Conservation (phyloP, 805 yeast genomes). For the Yarrowia sp. region DNA sequence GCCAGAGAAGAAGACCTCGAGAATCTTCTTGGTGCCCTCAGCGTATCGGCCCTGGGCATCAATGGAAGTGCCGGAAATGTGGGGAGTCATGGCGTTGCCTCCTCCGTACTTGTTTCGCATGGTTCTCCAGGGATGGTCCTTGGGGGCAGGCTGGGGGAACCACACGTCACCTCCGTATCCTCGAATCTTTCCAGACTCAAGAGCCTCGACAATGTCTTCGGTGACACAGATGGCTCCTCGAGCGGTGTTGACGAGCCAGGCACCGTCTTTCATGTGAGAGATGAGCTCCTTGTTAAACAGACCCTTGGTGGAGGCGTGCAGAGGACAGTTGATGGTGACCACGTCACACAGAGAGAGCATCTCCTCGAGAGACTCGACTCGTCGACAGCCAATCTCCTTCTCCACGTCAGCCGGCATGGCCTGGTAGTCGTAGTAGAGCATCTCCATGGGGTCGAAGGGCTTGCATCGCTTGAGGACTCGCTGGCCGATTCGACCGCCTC, state of each 20-base stretch:
- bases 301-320: conserved; percentile 61
- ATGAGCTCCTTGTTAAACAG: conserved; percentile 54
- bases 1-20: conserved; percentile 66
- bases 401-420: conserved; percentile 55
- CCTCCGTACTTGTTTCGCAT: conserved; percentile 70
- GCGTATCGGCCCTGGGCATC: conserved; percentile 83
- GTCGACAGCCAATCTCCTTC: conserved; percentile 6
- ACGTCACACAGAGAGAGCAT: conserved; percentile 56
- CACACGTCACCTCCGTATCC: conserved; percentile 69
- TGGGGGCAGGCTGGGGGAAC: conserved; percentile 85
- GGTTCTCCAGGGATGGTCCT: conserved; percentile 76
- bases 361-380: conserved; percentile 54
- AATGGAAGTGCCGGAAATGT: conserved; percentile 76
- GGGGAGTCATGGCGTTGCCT: conserved; percentile 88
- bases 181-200: conserved; percentile 59
- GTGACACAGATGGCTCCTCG: conserved; percentile 54
- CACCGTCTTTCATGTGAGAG: background rate
- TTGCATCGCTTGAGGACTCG: conserved; percentile 73
- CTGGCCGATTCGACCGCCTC: conserved; percentile 83
- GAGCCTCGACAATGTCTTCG: conserved; percentile 55
- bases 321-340: conserved; percentile 59
- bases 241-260: conserved; percentile 6
- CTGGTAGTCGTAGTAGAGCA: conserved; percentile 79
- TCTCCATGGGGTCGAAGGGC: conserved; percentile 76
- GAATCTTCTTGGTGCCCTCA: conserved; percentile 68